Evolutionary conservation across 805 yeast species (phyloP).

Genomic region (Suhomyces sp.): DNA sequence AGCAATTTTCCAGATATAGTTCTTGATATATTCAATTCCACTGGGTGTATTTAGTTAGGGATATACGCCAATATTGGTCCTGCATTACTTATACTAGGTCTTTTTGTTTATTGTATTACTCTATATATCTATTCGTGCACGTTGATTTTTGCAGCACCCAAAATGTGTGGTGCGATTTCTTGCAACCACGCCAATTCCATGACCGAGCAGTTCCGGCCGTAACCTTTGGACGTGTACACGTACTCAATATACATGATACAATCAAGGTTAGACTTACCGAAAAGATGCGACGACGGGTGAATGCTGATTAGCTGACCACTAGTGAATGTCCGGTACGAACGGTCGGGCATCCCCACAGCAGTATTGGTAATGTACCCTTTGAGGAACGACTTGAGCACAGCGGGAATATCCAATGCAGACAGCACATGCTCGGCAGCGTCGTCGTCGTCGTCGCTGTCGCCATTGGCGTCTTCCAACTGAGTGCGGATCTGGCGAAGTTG

Average conservation of each 20-base stretch:
- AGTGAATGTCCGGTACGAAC: constrained; percentile 82
- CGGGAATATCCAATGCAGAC: constrained; percentile 47
- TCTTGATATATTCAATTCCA: not conserved
- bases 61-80: not conserved
- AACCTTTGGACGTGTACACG: constrained; percentile 89
- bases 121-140: constrained; percentile 14
- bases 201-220: constrained; percentile 84
- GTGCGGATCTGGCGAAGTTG: constrained; percentile 22
- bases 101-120: not conserved
- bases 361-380: constrained; percentile 83
- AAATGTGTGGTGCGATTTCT: constrained; percentile 67
- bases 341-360: constrained; percentile 92
- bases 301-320: constrained; percentile 82
- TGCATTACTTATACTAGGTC: not conserved
- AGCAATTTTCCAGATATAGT: not conserved
- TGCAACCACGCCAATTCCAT: constrained; percentile 83
- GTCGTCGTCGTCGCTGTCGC: constrained; percentile 22
- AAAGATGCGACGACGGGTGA: constrained; percentile 86
- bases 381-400: constrained; percentile 73
- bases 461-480: constrained; percentile 23
- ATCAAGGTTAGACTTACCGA: constrained; percentile 69
- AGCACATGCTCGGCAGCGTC: constrained; percentile 10
- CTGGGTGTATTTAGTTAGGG: not conserved
- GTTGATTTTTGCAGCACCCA: constrained; percentile 41
- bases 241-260: constrained; percentile 94